Base-by-base conservation (phyloP, 2,329 filamentous ascomycete species). In the Sclerotinia borealis region DNA sequence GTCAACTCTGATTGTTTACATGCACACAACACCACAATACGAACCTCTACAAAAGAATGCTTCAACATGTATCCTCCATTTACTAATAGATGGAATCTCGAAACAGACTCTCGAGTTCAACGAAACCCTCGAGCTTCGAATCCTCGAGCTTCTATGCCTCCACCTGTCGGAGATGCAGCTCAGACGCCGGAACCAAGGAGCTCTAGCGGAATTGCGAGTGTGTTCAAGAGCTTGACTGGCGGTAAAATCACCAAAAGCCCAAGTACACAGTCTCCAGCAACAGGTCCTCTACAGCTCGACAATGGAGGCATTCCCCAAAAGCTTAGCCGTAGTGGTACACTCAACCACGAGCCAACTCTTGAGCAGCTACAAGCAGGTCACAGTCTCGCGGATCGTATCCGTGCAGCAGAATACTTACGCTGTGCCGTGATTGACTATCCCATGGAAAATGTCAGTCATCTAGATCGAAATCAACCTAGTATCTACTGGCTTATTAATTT, bases 211-310 rank as follows among this genome's bases (percentile, higher is more conserved):
- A 79, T 88, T 70, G 84, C 83, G 70, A 83, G 83, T 69, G 85
- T 88, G 66, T 85, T 88, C 72, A 86, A 85, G 71, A 85, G 82
- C 69, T 77, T 88, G 69, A 82, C 85, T 55, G 72, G 73, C 70
- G 79, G 79, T 64, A 85, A 81, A 74, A 76, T 81, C 64, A 79
- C 78, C 51, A 86, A 83, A 69, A 80, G 65, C 74, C 78, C 65
- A 75, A 79, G 59, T 77, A 79, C 58, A 65, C 77, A 61, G 71
- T 73, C 63, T 61, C 73, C 70, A 55, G 71, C 56, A 74, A 75
- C 77, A 3, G 69, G 77, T 58, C 75, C 79, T 64, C 79, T 80
- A 59, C 73, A 69, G 27, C 55, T 79, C 60, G 78, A 80, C 74
- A 76, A 76, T 64, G 75, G 75, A 41, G 73, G 77, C 49, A 72